Base-by-base conservation (phyloP, 768 basidiomycete genomes). In the Collybia sp. region DNA sequence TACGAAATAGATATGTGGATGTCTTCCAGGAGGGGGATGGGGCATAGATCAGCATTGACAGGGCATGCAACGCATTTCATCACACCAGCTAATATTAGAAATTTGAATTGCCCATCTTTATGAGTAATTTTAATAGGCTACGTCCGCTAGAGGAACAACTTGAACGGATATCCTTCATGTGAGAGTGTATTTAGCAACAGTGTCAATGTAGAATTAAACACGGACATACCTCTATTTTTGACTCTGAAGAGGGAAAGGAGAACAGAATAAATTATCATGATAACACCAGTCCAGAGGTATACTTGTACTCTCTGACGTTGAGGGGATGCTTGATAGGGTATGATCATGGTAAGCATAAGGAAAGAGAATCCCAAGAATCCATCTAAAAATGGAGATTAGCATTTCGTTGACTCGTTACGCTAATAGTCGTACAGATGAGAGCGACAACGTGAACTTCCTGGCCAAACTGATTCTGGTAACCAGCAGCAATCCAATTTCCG, bases 371-470 rank as follows among this genome's bases (percentile, higher is more conserved):
- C 83, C 31, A 98, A 72, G 12, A 88, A 62, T 8, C 89, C 93
- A 59, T 99, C 96, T 98, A 40, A n/a, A 8, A 36, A 37, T 33
- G 5, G 40, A 16, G 45, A 38, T 13, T 33, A 16, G 34, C 25
- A 20, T 12, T 5, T 15, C n/a, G 17, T 17, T 2, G 6, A 16
- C 15, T n/a, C 16, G n/a, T 30, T 31, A 33, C 37, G 36, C 37
- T 46, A 16, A 39, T 32, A 15, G 15, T 79, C 93, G 54, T 58
- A 97, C 96, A 98, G 19, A 94, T 78, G 51, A 80, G 75, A 2
- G 85, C 77, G 15, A 98, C 73, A 40, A 96, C 87, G 54, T 92
- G 87, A 13, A 87, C 88, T 69, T 99, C 96, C 63, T 94, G 86
- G 6, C 94, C 95, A 59, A 77, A 88, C 64, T 96, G 93, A 55